Base-by-base conservation (phyloP, 2,329 filamentous ascomycete species). In the Septoria petroselini region DNA sequence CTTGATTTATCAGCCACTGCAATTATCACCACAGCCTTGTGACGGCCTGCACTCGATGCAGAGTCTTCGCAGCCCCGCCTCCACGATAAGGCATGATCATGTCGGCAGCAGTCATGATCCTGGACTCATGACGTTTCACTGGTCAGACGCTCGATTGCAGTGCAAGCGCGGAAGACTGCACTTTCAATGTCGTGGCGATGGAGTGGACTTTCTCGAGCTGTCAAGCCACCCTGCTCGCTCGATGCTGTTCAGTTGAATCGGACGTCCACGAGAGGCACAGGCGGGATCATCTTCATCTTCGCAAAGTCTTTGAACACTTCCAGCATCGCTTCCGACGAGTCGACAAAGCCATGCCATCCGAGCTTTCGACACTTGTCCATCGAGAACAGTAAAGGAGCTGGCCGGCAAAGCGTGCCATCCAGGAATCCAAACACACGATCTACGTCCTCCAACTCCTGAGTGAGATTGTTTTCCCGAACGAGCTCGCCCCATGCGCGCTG, bases 351-450 rank as follows among this genome's bases (percentile, higher is more conserved):
- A 59, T 71, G 68, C 69, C 71, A 77, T 0, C 74, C 74, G 49
- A 73, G 55, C 54, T 73, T 73, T 18, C 71, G 66, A 25, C 68
- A 67, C 55, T 76, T 76, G 52, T 71, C 70, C 70, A 74, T 73
- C 46, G 53, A 59, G 48, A 57, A 60, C 33, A 56, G 48, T 12
- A 64, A 34, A 12, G 62, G 58, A 1, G 58, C 64, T 4, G 62
- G 54, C 25, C 68, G 60, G 25, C 67, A 61, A 42, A 77, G 47
- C 37, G 69, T 64, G 9, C 65, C 67, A 58, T 78, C 74, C 11
- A 72, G 62, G 51, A 79, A 75, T 1, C 68, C 68, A 52, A 78
- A 77, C 17, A 77, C 69, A 2, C 74, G 67, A 35, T 74, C 72
- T n/a, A 74, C 58, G 41, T 75, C 71, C 34, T 65, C 63, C 18